These are phyloP conservation scores for Saccharomycopsis sp. DNA, from an alignment of 805 yeast genomes.

Conservation along the genomic window DNA sequence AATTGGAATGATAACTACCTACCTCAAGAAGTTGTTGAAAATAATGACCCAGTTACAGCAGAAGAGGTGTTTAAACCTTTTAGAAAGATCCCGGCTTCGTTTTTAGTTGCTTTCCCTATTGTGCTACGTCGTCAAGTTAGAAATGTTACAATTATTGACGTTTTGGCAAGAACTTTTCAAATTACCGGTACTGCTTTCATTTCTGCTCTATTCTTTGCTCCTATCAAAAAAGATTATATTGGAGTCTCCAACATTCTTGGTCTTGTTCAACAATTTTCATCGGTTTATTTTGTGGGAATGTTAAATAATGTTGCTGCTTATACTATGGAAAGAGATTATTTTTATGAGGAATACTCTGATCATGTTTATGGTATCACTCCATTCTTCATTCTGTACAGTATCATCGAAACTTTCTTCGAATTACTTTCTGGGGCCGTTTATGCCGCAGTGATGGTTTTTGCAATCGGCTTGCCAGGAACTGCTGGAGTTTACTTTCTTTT, in stretches of 20 bases:
- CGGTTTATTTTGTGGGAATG: slow-evolving; percentile 71
- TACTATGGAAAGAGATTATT: slow-evolving; percentile 63
- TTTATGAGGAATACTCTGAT: slow-evolving; percentile 71
- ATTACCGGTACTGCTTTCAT: slow-evolving; percentile 53
- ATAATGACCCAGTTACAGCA: neutral
- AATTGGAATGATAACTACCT: slow-evolving; percentile 26
- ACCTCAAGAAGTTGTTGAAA: neutral
- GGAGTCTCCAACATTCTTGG: slow-evolving; percentile 67
- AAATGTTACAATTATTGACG: slow-evolving; percentile 40
- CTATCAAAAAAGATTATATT: slow-evolving; percentile 33
- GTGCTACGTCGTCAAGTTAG: slow-evolving; percentile 28
- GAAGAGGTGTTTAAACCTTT: slow-evolving; percentile 15
- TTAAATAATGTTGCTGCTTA: slow-evolving; percentile 67
- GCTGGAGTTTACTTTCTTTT: slow-evolving; percentile 57
- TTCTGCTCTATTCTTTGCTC: slow-evolving; percentile 58
- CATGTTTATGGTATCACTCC: slow-evolving; percentile 56
- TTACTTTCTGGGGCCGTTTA: slow-evolving; percentile 47
- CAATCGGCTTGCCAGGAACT: slow-evolving; percentile 62
- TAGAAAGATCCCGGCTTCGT: slow-evolving; percentile 19
- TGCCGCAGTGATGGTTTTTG: slow-evolving; percentile 53
- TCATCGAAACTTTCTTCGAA: slow-evolving; percentile 63
- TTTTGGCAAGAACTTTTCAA: slow-evolving; percentile 57
- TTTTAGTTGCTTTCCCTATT: slow-evolving; percentile 8
- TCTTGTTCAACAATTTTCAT: slow-evolving; percentile 59
- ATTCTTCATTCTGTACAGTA: slow-evolving; percentile 48